phyloP scores from a whole-genome alignment of 306 rosid genomes.

The Cucurbita argyrosperma region DNA sequence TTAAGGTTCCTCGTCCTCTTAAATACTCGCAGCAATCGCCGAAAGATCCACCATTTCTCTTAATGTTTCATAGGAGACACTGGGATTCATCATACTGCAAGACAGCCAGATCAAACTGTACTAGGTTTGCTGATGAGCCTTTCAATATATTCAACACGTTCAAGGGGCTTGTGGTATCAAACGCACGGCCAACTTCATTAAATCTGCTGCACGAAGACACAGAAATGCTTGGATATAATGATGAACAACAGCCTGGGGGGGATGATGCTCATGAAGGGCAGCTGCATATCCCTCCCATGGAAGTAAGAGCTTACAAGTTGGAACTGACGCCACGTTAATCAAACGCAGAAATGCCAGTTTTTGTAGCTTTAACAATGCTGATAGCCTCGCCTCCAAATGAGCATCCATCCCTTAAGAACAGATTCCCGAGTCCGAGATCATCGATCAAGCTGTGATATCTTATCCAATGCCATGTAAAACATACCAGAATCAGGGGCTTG shows the following conservation, averaged over 20 bases:
- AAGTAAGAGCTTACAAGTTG: constrained; percentile 79
- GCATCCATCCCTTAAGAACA: background rate
- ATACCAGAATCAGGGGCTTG: background rate
- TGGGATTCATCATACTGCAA: constrained; percentile 82
- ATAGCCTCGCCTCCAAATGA: background rate
- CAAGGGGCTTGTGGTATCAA: constrained; percentile 37
- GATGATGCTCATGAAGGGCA: constrained; percentile 57
- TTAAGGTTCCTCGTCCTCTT: constrained; percentile 71
- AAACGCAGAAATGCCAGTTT: background rate
- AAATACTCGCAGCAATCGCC: constrained; percentile 46
- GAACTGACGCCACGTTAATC: constrained; percentile 38
- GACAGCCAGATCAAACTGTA: constrained; percentile 73
- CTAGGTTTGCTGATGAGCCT: constrained; percentile 38
- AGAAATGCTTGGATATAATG: constrained; percentile 58
- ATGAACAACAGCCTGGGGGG: constrained; percentile 47
- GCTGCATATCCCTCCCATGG: constrained; percentile 71
- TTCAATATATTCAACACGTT: constrained; percentile 62
- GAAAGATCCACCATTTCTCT: constrained; percentile 45
- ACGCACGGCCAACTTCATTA: constrained; percentile 56
- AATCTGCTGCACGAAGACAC: constrained; percentile 82
- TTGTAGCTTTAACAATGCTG: background rate
- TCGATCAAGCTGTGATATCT: background rate
- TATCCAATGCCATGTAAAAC: background rate
- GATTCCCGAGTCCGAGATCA: background rate
- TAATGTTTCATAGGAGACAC: constrained; percentile 53